Evolutionary conservation across 306 rosid species (phyloP).

Genomic region (Prunus persica): DNA sequence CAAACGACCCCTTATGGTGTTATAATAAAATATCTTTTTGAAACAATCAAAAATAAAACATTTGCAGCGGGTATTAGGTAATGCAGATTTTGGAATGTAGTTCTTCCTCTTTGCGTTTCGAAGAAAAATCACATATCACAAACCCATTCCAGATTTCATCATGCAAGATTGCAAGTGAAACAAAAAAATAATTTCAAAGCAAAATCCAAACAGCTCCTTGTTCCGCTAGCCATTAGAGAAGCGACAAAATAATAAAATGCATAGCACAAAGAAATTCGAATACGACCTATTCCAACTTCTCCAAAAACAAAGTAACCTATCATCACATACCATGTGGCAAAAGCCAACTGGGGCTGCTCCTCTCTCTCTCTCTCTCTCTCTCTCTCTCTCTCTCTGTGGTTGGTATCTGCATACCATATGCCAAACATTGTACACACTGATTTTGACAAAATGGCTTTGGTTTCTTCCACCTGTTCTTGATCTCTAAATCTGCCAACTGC

Average conservation of each 20-base stretch:
- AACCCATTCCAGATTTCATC: no score
- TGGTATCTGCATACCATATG: neutral
- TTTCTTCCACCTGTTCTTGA: neutral
- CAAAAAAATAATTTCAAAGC: neutral
- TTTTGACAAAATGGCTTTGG: neutral
- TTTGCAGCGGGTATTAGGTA: no score
- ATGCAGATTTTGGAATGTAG: no score
- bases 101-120: no score
- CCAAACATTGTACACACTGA: neutral
- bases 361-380: neutral
- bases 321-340: neutral
- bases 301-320: neutral
- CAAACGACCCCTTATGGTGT: no score
- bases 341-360: neutral
- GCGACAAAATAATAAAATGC: neutral
- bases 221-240: neutral
- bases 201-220: neutral
- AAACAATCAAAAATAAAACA: no score
- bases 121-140: no score
- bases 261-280: neutral
- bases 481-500: neutral
- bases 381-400: neutral
- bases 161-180: neutral
- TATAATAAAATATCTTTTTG: no score
- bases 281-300: conserved; percentile 27